Evolutionary conservation across 73 alveolate species (phyloP).

Genomic region (Blepharisma stoltei): DNA sequence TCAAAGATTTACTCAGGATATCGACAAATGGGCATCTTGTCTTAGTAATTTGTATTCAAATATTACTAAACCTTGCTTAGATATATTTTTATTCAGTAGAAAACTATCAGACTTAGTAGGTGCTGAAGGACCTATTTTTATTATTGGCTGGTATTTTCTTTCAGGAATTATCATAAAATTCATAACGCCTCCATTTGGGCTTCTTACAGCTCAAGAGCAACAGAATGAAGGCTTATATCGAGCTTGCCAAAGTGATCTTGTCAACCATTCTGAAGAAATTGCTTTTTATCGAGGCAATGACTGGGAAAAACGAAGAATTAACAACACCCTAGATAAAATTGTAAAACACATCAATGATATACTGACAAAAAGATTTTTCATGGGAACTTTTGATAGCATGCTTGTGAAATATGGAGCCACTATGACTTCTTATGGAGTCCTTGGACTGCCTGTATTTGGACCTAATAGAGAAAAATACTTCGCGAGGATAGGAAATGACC

Average conservation of each 20-base stretch:
- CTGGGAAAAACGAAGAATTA: slow-evolving; percentile 78
- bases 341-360: slow-evolving; percentile 60
- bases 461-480: slow-evolving; percentile 63
- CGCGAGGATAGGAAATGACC: slow-evolving; percentile 28
- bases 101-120: slow-evolving; percentile 86
- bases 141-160: slow-evolving; percentile 77
- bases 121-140: slow-evolving; percentile 80
- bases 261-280: slow-evolving; percentile 82
- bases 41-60: slow-evolving; percentile 69
- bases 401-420: slow-evolving; percentile 95
- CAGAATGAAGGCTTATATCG: slow-evolving; percentile 87
- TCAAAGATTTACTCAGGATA: slow-evolving; percentile 80
- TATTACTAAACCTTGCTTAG: slow-evolving; percentile 85
- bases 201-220: slow-evolving; percentile 76
- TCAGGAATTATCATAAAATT: slow-evolving; percentile 71
- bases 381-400: slow-evolving; percentile 92
- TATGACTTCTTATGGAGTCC: slow-evolving; percentile 83
- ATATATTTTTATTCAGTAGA: slow-evolving; percentile 78
- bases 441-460: slow-evolving; percentile 94
- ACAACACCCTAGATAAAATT: slow-evolving; percentile 54
- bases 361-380: slow-evolving; percentile 62
- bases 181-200: slow-evolving; percentile 87
- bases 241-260: slow-evolving; percentile 75
- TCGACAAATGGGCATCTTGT: slow-evolving; percentile 82
- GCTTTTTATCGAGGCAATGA: slow-evolving; percentile 84